These are phyloP conservation scores for Thinopyrum elongatum DNA, from an alignment of 176 grass and related monocot species.

Conservation along the genomic window DNA sequence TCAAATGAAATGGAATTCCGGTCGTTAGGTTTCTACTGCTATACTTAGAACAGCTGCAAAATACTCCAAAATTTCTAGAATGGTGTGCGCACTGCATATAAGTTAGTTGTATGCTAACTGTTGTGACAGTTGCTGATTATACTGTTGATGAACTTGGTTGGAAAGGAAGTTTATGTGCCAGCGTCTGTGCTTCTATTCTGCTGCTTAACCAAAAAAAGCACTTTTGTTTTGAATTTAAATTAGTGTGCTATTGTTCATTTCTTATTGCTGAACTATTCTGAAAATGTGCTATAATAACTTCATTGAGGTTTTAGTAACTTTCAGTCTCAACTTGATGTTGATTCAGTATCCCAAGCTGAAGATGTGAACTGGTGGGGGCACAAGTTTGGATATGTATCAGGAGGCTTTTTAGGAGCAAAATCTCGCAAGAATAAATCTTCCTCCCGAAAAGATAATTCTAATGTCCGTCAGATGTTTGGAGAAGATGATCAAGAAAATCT, in stretches of 20 bases:
- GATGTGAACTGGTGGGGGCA: constrained; percentile 92
- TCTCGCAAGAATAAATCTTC: constrained; percentile 54
- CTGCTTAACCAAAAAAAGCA: not conserved
- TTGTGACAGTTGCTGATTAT: not conserved
- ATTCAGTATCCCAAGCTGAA: constrained; percentile 53
- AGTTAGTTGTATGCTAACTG: not conserved
- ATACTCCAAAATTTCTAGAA: not conserved
- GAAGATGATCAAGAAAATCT: constrained; percentile 99
- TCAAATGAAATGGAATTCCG: not conserved
- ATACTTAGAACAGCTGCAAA: not conserved
- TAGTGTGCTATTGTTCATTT: not conserved
- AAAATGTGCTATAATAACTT: not conserved
- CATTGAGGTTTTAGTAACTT: constrained; percentile 15
- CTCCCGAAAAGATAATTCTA: constrained; percentile 32
- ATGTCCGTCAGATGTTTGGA: constrained; percentile 63
- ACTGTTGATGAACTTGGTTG: not conserved
- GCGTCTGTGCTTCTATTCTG: not conserved
- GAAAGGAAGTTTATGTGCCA: not conserved
- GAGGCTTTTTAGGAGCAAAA: constrained; percentile 82
- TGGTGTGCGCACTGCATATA: not conserved
- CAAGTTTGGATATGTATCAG: constrained; percentile 73
- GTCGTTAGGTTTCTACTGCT: not conserved
- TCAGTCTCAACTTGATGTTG: constrained; percentile 1
- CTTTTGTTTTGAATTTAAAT: not conserved
- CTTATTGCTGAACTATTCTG: not conserved